Evolutionary conservation across 345 rosid species (phyloP).

Genomic region (Orychophragmus violaceus): DNA sequence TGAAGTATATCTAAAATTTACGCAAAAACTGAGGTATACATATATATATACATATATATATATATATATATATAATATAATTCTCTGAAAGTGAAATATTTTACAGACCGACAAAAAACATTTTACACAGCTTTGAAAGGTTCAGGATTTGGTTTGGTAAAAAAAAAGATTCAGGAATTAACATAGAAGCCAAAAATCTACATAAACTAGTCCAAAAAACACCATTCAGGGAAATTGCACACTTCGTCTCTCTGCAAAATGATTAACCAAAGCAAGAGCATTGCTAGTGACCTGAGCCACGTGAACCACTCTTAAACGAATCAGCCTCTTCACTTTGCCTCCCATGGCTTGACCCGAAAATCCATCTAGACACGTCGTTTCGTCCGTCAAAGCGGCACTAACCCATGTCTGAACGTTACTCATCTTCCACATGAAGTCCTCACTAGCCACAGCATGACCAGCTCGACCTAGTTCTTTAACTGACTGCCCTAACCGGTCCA

Average conservation of each 20-base stretch:
- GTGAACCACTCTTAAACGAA: constrained; percentile 40
- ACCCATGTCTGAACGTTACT: constrained; percentile 92
- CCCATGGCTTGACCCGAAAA: constrained; percentile 46
- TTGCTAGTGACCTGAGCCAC: constrained; percentile 85
- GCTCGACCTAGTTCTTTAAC: constrained; percentile 53
- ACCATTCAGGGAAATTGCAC: constrained; percentile 22
- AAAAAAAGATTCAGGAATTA: no score
- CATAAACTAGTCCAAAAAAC: background rate
- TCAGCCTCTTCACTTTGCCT: constrained; percentile 50
- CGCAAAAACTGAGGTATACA: background rate
- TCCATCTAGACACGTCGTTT: constrained; percentile 72
- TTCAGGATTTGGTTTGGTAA: background rate
- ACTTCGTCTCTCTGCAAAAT: constrained; percentile 51
- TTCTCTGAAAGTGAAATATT: constrained; percentile 6
- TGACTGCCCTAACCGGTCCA: constrained; percentile 59
- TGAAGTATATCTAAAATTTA: background rate
- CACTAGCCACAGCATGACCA: constrained; percentile 35
- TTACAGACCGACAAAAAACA: constrained; percentile 10
- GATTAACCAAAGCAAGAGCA: constrained; percentile 75
- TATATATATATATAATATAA: background rate
- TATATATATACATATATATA: no score
- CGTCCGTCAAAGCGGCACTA: constrained; percentile 83
- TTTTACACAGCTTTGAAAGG: constrained; percentile 14
- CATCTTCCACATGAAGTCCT: constrained; percentile 66
- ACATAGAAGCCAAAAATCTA: constrained; percentile 22